Conservation (phyloP, 306 rosid genomes). For the Parietaria judaica region DNA sequence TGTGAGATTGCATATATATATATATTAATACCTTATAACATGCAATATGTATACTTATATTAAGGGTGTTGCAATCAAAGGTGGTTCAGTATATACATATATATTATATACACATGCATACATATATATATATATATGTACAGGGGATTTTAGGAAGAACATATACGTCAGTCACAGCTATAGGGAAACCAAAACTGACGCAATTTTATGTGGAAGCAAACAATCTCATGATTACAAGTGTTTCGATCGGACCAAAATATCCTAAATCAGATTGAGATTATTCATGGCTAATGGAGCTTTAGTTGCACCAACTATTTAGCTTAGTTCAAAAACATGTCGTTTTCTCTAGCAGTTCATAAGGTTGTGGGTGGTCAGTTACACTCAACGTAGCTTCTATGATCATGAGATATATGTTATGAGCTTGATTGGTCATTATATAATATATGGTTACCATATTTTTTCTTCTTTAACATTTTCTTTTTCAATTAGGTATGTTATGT, state of each 20-base stretch:
- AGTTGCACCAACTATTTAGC: not conserved
- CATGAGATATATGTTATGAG: not conserved
- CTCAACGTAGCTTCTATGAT: not conserved
- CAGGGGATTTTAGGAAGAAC: conserved; percentile 1
- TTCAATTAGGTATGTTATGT: too few species aligned
- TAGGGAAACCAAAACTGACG: conserved; percentile 22
- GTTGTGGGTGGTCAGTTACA: not conserved
- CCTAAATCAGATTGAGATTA: not conserved
- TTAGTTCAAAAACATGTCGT: not conserved
- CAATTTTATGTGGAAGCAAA: conserved; percentile 16
- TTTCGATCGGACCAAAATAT: not conserved
- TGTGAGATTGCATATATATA: too few species aligned
- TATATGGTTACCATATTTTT: too few species aligned
- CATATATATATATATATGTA: not conserved
- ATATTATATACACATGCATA: not conserved
- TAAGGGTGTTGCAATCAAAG: too few species aligned
- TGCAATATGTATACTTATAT: too few species aligned
- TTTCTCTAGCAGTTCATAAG: not conserved
- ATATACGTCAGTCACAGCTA: conserved; percentile 3
- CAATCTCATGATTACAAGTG: conserved; percentile 4
- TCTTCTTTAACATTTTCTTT: too few species aligned
- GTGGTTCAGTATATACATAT: not conserved
- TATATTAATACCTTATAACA: too few species aligned
- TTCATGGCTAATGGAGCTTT: not conserved
- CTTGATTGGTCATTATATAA: too few species aligned